Conservation (phyloP, 129 eudicot species). For the Sambucus nigra region DNA sequence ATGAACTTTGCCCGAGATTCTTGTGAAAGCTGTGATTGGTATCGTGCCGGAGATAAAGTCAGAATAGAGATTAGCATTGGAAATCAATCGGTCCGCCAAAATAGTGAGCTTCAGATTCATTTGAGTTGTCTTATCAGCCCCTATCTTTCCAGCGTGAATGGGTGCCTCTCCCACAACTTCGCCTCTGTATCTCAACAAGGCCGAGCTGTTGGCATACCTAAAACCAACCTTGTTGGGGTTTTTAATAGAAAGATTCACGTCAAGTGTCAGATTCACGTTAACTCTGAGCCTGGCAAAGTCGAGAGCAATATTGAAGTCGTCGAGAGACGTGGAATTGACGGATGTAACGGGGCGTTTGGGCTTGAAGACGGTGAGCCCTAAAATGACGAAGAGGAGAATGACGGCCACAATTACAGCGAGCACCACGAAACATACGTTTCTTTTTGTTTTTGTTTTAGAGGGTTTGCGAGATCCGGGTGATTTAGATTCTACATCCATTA, state of each 20-base stretch:
- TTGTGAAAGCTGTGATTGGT: constrained; percentile 36
- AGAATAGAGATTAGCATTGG: constrained; percentile 35
- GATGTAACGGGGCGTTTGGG: constrained; percentile 51
- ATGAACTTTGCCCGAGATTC: constrained; percentile 40
- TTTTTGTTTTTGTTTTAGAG: constrained; percentile 3
- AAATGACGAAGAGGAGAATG: constrained; percentile 33
- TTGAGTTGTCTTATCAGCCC: constrained; percentile 19
- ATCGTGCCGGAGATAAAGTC: constrained; percentile 46
- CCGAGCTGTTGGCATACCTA: constrained; percentile 34
- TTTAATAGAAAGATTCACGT: constrained; percentile 26
- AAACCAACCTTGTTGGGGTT: constrained; percentile 71
- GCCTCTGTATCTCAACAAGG: constrained; percentile 37
- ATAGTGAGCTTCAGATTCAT: constrained; percentile 52
- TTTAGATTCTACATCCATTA: background rate
- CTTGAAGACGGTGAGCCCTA: constrained; percentile 66
- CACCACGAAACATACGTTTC: constrained; percentile 21
- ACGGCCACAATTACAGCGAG: constrained; percentile 13
- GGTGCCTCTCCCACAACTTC: constrained; percentile 54
- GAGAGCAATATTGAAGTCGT: constrained; percentile 31
- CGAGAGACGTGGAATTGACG: constrained; percentile 36
- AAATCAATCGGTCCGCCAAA: constrained; percentile 52
- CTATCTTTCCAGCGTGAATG: constrained; percentile 47
- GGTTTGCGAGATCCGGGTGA: background rate
- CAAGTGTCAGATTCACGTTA: constrained; percentile 44
- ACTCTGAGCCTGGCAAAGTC: constrained; percentile 33